Base-by-base conservation (phyloP, 441 rosid species). In the Erysimum cheiri region DNA sequence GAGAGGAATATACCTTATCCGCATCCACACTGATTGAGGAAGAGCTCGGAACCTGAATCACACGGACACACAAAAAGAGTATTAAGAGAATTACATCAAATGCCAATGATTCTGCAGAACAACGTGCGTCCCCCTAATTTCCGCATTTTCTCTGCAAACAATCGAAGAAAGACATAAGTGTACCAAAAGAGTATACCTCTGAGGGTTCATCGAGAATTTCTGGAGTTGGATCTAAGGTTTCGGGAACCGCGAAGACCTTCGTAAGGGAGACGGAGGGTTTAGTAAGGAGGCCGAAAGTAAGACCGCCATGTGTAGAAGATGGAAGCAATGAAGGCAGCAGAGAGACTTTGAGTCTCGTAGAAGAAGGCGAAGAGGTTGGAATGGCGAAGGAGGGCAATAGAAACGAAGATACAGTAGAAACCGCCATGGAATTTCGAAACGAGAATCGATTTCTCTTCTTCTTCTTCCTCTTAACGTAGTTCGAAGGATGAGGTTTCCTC, bases 211-310 rank as follows among this genome's bases (percentile, higher is more conserved):
- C 87, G 31, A 78, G 50, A 63, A 67, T 53, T 46, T 83, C 91
- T 59, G 77, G 74, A 49, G 79, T 59, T 14, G 82, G 81, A 43
- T 52, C 64, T 78, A 90, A 53, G 70, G 80, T 76, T 72, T 88
- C 93, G 2, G 92, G 85, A 70, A 88, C 85, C 3, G 93, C 87
- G 67, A 72, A 81, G 64, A 84, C 71, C 82, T 77, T 84, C 28
- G 81, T 29, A 13, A 84, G 69, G 8, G 37, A 70, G 12, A 47
- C 26, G 33, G 78, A 64, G 60, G 83, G 79, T 69, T 76, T 81
- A 15, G 1, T 2, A 22, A 83, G 76, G 60, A 74, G 31, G 63
- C 36, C 31, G 14, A 82, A 77, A 70, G 47, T 81, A 48, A 72
- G 59, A 43, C 73, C 73, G 72, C 44, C 60, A 53, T 50, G 60